Evolutionary conservation across 805 yeast genomes (phyloP).

Genomic region (Suhomyces kilbournensis): DNA sequence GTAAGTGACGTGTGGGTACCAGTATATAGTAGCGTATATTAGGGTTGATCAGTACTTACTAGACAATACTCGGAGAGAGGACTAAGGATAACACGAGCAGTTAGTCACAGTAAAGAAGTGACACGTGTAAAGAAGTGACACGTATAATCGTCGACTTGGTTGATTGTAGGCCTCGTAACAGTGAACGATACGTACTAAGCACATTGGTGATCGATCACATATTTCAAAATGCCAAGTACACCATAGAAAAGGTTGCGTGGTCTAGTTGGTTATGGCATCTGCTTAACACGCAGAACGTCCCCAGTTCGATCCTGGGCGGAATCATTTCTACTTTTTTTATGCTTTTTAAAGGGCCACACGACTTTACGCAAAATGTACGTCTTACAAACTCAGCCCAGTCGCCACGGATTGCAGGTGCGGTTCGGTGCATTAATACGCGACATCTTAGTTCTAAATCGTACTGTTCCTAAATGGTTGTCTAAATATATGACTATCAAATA

Average conservation of each 20-base stretch:
- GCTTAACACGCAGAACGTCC: constrained; percentile 99
- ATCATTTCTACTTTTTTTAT: constrained; percentile 45
- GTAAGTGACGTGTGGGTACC: constrained; percentile 1
- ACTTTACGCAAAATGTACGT: neutral
- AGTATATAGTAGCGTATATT: neutral
- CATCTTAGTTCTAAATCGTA: neutral
- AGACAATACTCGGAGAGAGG: no score
- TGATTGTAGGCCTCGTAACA: no score
- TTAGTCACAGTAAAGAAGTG: no score
- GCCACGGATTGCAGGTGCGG: neutral
- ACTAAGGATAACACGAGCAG: no score
- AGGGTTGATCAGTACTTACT: neutral
- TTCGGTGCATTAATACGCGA: neutral
- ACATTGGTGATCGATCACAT: neutral
- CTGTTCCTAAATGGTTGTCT: no score
- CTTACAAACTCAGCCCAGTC: neutral
- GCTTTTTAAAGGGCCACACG: neutral
- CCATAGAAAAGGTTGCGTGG: constrained; percentile 73
- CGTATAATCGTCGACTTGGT: no score
- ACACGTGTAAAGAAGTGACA: no score
- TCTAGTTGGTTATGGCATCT: constrained; percentile 99
- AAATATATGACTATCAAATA: neutral
- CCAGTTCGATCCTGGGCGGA: constrained; percentile 99
- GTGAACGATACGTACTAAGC: no score
- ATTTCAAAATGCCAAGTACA: neutral